A percentile compares a stretch with the other conserved stretches of the same genome.
Conservation (phyloP, 2,329 filamentous ascomycete genomes). For the Sphaerulina vaccinii region DNA sequence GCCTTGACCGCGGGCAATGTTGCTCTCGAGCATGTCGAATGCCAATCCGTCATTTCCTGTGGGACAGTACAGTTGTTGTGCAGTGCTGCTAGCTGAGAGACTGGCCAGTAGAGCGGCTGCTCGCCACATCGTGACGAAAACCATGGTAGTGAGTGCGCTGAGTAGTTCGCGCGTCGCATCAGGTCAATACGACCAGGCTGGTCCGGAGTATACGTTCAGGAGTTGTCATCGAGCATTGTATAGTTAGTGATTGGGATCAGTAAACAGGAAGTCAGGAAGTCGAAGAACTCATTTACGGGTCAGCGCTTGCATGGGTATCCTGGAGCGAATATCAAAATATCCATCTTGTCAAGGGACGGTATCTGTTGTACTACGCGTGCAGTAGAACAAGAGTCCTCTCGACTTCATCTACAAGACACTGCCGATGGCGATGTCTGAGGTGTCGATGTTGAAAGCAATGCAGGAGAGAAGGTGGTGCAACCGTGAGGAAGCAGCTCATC, state of each 20-base stretch:
- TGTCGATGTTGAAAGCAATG: too few species aligned
- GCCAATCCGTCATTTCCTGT: constrained; percentile 14
- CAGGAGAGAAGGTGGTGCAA: too few species aligned
- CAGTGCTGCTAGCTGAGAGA: neutral
- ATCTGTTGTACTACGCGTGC: too few species aligned
- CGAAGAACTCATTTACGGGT: neutral
- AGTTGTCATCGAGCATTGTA: neutral
- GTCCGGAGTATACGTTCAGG: neutral
- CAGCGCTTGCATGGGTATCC: constrained; percentile 3
- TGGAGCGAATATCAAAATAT: too few species aligned
- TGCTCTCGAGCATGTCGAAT: constrained; percentile 34
- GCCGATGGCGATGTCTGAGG: too few species aligned
- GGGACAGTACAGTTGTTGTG: constrained; percentile 15
- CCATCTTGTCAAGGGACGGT: too few species aligned
- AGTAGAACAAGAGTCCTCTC: too few species aligned
- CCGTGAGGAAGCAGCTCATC: too few species aligned
- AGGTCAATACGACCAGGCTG: too few species aligned
- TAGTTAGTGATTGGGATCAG: neutral
- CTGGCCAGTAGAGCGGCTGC: neutral
- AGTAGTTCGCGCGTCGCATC: neutral
- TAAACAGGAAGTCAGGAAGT: neutral
- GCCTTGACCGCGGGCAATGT: constrained; percentile 37
- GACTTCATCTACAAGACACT: too few species aligned
- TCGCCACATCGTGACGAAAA: neutral
- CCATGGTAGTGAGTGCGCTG: neutral